Evolutionary conservation across 768 basidiomycete genomes (phyloP), one percentile per base, ranked within the genome.

Genomic region (Kwoniella mangroviensis): DNA sequence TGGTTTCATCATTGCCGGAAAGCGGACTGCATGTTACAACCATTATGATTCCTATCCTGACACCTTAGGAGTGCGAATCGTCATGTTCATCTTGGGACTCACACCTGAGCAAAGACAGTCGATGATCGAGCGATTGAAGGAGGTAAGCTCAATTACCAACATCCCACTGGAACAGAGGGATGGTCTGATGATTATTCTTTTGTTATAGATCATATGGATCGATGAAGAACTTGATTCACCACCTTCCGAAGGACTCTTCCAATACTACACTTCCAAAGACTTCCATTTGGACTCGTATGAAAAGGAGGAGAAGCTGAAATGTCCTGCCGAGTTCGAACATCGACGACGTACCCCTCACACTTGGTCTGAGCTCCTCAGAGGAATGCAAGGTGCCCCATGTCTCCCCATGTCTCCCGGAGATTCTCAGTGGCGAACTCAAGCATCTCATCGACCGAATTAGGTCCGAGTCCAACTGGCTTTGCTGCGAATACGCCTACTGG

Each of bases 11-110:
- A 19, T 54, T 22, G 19, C 17, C 15, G 53, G 22, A 2, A 54
- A n/a, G 7, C 53, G 53, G 9, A 22, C 6, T 24, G 53, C 17
- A 12, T 21, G 21, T 12, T 54, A 54, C 53, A 54, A 54, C 21
- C 53, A 54, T 22, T 54, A 54, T 54, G 53, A 54, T 22, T 54
- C 22, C 24, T 54, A n/a, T 22, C 53, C 53, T 54, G 53, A 54
- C 21, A 12, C 3, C 3, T n/a, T 54, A 11, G 53, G 53, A 4
- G 53, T 24, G 5, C 17, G 11, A 11, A 54, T 54, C 24, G 53
- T 54, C 53, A 54, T 21, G 24, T 54, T 54, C 53, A n/a, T 54
- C 21, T n/a, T 22, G 17, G 24, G 0, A 21, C 53, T 54, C 22
- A 54, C 3, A 24, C 53, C 53, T 19, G 24, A 24, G 13, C 17